Base-by-base conservation (phyloP, 176 grass and related monocot species). In the Lolium multiflorum region DNA sequence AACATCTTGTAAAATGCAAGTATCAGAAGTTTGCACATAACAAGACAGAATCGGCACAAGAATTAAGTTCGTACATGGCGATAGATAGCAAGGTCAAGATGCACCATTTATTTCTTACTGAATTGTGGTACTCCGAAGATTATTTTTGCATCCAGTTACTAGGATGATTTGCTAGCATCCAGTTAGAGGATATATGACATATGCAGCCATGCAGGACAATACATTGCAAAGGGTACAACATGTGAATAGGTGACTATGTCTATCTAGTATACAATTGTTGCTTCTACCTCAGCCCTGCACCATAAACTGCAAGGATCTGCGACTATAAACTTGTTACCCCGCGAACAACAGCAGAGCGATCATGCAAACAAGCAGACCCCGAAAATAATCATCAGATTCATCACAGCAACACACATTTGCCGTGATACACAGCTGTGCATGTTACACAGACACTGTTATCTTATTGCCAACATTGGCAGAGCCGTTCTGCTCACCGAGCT, bases 401-500 rank as follows among this genome's bases (percentile, higher is more conserved):
- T 82, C 81, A 84, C 59, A 81, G 20, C 4, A 3, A 58, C 5
- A 3, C 37, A 58, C 11, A 26, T 50, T 4, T 8, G 26, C 16
- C 2, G 63, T 35, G 31, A 35, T 35, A 35, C 31, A 35, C 31
- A 35, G 63, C 56, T 68, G 68, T 15, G 7, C 47, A 58, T 76
- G 63, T 79, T 76, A 50, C 15, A 4, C 5, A 15, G 5, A 9
- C 20, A 37, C 52, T 70, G 68, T 14, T 76, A 61, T 46, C 15
- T 83, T 86, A 43, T 18, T 17, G 4, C 46, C 11, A 3, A 80
- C 91, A 76, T 92, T 76, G 59, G 47, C 2, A 24, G 51, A 76
- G 18, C 85, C 81, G 7, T 94, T 95, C 78, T 92, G 28, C 21
- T 74, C 93, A 31, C 71, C 89, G 1, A 93, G 89, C 66, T 98